A percentile compares a stretch with the other conserved stretches of the same genome.
phyloP scores from a whole-genome alignment of 2,329 filamentous ascomycete genomes.

The Zasmidium citrigriseum region DNA sequence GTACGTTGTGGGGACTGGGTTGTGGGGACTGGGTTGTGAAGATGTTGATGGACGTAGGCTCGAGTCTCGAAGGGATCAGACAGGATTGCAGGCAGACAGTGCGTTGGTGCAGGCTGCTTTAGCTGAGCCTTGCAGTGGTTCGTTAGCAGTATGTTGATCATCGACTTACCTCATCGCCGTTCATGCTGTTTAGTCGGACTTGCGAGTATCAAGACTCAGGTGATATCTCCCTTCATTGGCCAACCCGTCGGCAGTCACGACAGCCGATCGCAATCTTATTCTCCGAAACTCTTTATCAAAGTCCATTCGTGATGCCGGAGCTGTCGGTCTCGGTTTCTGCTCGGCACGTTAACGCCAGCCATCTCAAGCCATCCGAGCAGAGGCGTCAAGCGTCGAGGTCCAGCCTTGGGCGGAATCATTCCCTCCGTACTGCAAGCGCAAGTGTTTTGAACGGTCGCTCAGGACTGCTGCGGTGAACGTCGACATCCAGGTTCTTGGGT shows the following conservation, averaged over 20 bases:
- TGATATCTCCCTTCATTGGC: no score
- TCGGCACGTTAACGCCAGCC: not conserved
- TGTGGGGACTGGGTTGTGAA: not conserved
- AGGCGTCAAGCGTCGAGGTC: not conserved
- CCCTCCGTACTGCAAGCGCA: not conserved
- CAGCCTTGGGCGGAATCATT: not conserved
- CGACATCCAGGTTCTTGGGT: not conserved
- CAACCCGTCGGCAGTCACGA: not conserved
- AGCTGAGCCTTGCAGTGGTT: no score
- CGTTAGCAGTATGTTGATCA: no score
- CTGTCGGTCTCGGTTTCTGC: not conserved
- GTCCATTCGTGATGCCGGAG: not conserved
- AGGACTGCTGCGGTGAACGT: not conserved
- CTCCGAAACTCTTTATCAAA: not conserved
- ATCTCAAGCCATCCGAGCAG: not conserved
- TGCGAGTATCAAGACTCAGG: not conserved
- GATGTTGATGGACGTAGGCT: not conserved
- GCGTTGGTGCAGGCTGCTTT: no score
- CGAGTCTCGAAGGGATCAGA: no score
- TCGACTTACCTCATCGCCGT: no score
- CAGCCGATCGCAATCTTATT: not conserved
- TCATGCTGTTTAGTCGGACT: no score
- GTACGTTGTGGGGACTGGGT: not conserved
- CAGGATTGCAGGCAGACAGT: no score
- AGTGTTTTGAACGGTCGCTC: not conserved